phyloP scores from a whole-genome alignment of 2,329 filamentous ascomycete genomes.

The Penicillium freii region DNA sequence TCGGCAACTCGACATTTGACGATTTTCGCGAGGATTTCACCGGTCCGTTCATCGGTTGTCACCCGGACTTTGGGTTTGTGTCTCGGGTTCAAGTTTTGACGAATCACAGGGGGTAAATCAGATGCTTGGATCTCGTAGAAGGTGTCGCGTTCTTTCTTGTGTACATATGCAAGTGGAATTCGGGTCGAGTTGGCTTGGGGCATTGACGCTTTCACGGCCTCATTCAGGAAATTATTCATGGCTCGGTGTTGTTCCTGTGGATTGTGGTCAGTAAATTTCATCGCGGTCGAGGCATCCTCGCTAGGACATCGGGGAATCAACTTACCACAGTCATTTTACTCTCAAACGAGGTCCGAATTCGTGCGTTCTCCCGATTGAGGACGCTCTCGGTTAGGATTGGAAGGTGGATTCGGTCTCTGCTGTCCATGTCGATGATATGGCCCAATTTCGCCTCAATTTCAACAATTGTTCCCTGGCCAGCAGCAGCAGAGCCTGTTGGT shows the following conservation, averaged over 20 bases:
- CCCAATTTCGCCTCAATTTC: constrained; percentile 96
- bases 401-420: constrained; percentile 65
- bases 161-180: constrained; percentile 67
- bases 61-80: constrained; percentile 67
- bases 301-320: constrained; percentile 8
- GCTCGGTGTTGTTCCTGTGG: constrained; percentile 71
- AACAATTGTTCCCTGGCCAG: constrained; percentile 66
- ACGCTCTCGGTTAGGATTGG: constrained; percentile 70
- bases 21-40: constrained; percentile 72
- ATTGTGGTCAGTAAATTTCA: constrained; percentile 18
- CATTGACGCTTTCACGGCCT: constrained; percentile 56
- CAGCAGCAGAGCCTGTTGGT: constrained; percentile 55
- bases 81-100: constrained; percentile 58
- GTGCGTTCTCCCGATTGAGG: constrained; percentile 56
- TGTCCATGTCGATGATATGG: constrained; percentile 71
- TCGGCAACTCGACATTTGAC: constrained; percentile 88
- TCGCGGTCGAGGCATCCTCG: not conserved
- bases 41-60: constrained; percentile 71
- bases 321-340: constrained; percentile 88
- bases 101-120: constrained; percentile 63
- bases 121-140: constrained; percentile 73
- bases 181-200: constrained; percentile 37
- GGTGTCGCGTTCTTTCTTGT: constrained; percentile 76
- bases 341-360: constrained; percentile 64
- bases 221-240: constrained; percentile 84